Base-by-base conservation (phyloP, 129 eudicot genomes). In the Chrysanthemum lavandulifolium region DNA sequence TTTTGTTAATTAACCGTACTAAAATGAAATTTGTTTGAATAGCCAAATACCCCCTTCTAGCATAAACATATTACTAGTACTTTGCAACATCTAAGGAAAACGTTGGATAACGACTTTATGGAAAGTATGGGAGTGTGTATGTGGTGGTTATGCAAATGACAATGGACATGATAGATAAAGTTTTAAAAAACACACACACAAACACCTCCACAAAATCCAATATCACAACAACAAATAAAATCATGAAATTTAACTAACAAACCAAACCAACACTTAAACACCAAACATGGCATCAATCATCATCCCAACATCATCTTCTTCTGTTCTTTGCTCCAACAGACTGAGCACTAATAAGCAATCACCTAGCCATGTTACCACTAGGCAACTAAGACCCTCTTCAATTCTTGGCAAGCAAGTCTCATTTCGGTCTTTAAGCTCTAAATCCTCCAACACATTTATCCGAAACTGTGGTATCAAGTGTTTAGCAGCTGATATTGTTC, bases 401-500 rank as follows among this genome's bases (percentile, higher is more conserved):
- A 0, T 40, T 33, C 40, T 19, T 50, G 72, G 79, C 66, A 57
- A 43, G 57, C 61, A 76, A 27, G 52, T 67, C 15, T 48, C 74
- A 48, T 1, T 78, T 56, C 73, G 54, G 48, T 64, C 62, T 43
- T 78, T 72, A n/a, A 29, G 25, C 51, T 59, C 43, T 3, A 77
- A 52, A 54, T 52, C 64, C 12, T 61, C 13, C 10, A 78, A 47
- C 36, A 65, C 66, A 4, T 27, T 55, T 43, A 57, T 57, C 10
- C 51, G 71, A 19, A 54, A n/a, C 43, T 53, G 45, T 21, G 21
- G 82, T 8, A 63, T 78, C 54, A 71, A 16, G 64, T 78, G 82
- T 19, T 64, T 67, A 1, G 77, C 77, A 11, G 77, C 49, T 78
- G 77, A 78, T 19, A 83, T 78, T 69, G 65, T 90, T 82, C 98